Base-by-base conservation (phyloP, 148 eudicot species). In the Rhododendron henanense region DNA sequence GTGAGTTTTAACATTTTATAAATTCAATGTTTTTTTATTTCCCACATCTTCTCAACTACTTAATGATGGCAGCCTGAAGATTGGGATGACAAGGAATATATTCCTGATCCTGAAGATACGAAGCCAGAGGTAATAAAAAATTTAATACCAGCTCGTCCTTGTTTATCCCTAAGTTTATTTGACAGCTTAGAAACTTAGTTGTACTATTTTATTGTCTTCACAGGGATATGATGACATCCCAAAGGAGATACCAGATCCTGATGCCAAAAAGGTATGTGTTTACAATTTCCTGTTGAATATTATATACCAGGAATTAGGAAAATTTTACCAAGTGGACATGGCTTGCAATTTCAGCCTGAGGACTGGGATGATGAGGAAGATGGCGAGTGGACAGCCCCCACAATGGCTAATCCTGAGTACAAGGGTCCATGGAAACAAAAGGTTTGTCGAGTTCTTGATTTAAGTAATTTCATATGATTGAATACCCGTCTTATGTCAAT, bases 341-440 rank as follows among this genome's bases (percentile, higher is more conserved):
- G 11, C 85, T 79, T 85, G 41, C 37, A 21, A 82, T 89, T 89
- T 85, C 89, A 96, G 99, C 99, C 99, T 4, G 99, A 96, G 91
- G 99, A 96, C 78, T 96, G 99, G 99, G 99, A 96, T 92, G 98
- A 96, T 81, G 99, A 95, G 92, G 99, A 96, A 93, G 99, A 96
- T 94, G 98, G 99, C 82, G 99, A 95, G 88, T 96, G 99, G 99
- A 93, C 98, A 10, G 90, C 94, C 48, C 99, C 99, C 63, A 96
- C 99, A 55, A 90, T 92, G 83, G 93, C 97, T 19, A 95, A 96
- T 91, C 95, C 99, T 3, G 97, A 96, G 90, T 96, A 93, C 96
- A 96, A 96, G 97, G 99, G 99, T 78, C 95, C 97, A 88, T 96
- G 99, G 99, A 87, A 90, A 90, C 87, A 92, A 89, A 96, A 96